A percentile compares a stretch with the other conserved stretches of the same genome.
Evolutionary conservation across 495 filamentous ascomycete species (phyloP).

Genomic region (Penicillium psychrofluorescens): DNA sequence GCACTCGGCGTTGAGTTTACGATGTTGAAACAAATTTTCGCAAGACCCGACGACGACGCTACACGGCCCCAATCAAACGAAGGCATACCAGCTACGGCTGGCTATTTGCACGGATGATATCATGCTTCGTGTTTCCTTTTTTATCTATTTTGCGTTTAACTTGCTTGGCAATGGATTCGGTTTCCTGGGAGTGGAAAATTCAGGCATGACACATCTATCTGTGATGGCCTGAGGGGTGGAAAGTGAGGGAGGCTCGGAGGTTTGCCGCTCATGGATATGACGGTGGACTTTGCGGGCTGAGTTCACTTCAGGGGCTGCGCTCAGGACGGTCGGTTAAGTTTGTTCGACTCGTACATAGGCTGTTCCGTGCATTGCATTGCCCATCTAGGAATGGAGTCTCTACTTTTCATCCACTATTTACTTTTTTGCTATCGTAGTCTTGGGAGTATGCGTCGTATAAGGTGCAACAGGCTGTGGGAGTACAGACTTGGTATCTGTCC

Average conservation of each 20-base stretch:
- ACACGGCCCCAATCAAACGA: conserved; percentile 20
- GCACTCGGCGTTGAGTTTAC: conserved; percentile 18
- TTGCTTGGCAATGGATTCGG: conserved; percentile 19
- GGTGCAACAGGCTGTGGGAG: too few relatives aligned
- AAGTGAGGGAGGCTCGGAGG: conserved; percentile 10
- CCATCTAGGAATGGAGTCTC: conserved; percentile 20
- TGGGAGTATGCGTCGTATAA: too few relatives aligned
- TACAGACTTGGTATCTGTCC: too few relatives aligned
- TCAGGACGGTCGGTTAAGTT: conserved; percentile 10
- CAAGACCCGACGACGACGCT: conserved; percentile 10
- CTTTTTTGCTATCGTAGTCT: not conserved
- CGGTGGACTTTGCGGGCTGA: conserved; percentile 3
- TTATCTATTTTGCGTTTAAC: not conserved
- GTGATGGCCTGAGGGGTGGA: conserved; percentile 20
- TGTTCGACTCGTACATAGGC: conserved; percentile 23
- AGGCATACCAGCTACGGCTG: conserved; percentile 22
- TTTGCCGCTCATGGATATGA: conserved; percentile 1
- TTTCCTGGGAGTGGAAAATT: conserved; percentile 8
- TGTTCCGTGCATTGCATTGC: conserved; percentile 25
- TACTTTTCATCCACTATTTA: not conserved
- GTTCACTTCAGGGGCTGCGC: conserved; percentile 3
- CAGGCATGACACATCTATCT: conserved; percentile 5
- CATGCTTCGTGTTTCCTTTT: conserved; percentile 24
- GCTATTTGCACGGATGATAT: conserved; percentile 31
- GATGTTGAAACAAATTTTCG: conserved; percentile 21